Conservation (phyloP, 192 early-diverging fungal genomes). For the Geranomyces variabilis region DNA sequence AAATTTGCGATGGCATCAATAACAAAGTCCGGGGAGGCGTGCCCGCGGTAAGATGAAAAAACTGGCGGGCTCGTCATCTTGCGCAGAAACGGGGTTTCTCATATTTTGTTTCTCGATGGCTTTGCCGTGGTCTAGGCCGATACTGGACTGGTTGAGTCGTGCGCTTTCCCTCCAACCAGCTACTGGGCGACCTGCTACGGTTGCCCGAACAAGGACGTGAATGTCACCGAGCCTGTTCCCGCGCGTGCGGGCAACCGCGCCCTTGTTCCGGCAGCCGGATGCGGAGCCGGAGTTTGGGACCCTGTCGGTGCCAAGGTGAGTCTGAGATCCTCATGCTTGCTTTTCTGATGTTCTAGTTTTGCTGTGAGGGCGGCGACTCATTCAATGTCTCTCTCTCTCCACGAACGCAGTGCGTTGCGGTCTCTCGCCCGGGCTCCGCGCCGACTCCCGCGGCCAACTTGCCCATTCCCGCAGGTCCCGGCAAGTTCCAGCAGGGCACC, state of each 20-base stretch:
- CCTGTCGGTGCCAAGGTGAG: constrained; percentile 19
- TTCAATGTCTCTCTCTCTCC: background rate
- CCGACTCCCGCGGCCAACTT: constrained; percentile 32
- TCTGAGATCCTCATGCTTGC: background rate
- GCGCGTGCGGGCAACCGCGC: background rate
- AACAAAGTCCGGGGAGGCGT: constrained; percentile 37
- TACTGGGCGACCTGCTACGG: constrained; percentile 44
- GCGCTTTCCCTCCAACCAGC: constrained; percentile 24
- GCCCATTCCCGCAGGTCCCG: constrained; percentile 24
- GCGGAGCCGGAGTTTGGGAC: constrained; percentile 34
- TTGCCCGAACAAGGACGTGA: constrained; percentile 35
- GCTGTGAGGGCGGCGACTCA: background rate
- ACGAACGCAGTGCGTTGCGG: constrained; percentile 28
- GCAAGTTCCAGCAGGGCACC: constrained; percentile 20
- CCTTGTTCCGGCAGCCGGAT: constrained; percentile 27
- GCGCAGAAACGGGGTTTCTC: too few species aligned
- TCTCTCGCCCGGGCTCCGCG: constrained; percentile 15
- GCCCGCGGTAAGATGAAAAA: background rate
- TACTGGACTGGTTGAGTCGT: constrained; percentile 10
- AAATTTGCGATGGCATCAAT: constrained; percentile 47
- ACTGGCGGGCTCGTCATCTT: too few species aligned
- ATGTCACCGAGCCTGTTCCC: constrained; percentile 24
- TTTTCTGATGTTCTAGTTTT: too few species aligned
- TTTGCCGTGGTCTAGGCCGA: constrained; percentile 3
- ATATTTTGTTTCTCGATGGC: too few species aligned